These are phyloP conservation scores for Claviceps capensis DNA, from an alignment of 2,329 filamentous ascomycete species.

Conservation along the genomic window DNA sequence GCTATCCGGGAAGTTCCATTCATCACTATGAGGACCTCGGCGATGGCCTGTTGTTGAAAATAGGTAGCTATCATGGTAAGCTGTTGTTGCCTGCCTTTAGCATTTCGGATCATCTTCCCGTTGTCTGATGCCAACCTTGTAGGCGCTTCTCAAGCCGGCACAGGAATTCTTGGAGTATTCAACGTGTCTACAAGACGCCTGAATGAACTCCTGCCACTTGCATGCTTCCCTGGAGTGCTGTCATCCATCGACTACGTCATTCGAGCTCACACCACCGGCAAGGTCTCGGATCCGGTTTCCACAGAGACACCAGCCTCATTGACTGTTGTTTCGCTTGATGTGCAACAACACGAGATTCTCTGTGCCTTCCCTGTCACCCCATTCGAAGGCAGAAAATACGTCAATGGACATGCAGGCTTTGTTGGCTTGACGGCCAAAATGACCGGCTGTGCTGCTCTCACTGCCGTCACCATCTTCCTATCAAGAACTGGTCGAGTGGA, in stretches of 20 bases:
- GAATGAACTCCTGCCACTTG: constrained; percentile 56
- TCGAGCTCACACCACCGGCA: constrained; percentile 55
- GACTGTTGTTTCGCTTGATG: constrained; percentile 47
- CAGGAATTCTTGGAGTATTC: constrained; percentile 70
- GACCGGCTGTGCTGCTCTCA: constrained; percentile 70
- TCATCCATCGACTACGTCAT: constrained; percentile 51
- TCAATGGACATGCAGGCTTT: constrained; percentile 43
- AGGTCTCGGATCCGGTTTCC: constrained; percentile 39
- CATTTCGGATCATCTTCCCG: not conserved
- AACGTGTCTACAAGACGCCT: constrained; percentile 55
- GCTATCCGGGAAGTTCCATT: constrained; percentile 56
- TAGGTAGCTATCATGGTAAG: constrained; percentile 63
- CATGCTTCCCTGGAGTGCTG: constrained; percentile 58
- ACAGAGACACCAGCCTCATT: constrained; percentile 32
- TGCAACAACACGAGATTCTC: constrained; percentile 67
- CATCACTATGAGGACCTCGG: constrained; percentile 65
- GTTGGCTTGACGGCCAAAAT: constrained; percentile 78
- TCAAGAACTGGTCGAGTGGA: constrained; percentile 43
- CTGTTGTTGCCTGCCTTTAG: not conserved
- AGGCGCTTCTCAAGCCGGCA: constrained; percentile 49
- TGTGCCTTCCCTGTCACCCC: constrained; percentile 54
- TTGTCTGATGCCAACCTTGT: not conserved
- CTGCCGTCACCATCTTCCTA: constrained; percentile 44
- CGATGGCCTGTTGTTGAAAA: constrained; percentile 58
- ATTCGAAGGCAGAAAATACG: constrained; percentile 31